Base-by-base conservation (phyloP, 495 filamentous ascomycete genomes). In the Daldinia vernicosa region DNA sequence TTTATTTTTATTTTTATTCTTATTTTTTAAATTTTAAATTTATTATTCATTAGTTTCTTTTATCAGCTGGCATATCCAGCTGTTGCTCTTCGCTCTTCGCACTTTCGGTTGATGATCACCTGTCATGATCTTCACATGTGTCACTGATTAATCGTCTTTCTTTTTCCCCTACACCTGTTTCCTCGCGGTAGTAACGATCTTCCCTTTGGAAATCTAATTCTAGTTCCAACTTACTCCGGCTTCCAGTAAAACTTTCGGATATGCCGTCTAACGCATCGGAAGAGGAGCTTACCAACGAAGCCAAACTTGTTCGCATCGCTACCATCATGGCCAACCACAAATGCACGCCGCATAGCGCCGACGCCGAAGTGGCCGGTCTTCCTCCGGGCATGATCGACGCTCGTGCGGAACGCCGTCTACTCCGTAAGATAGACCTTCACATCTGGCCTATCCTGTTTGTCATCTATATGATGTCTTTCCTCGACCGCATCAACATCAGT, bases 401-500 rank as follows among this genome's bases (percentile, higher is more conserved):
- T 24, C 33, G 54, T 53, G 76, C 76, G 19, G 78, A 76, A 58
- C 63, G 70, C 6, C 66, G 68, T 19, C 75, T 82, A 1, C 63
- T 79, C 26, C 66, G 71, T 39, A 82, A 82, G 64, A 75, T 82
- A 9, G 80, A 82, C 58, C 50, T 78, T 63, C 71, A 71, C 57
- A 63, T 80, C 24, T 78, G 69, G 51, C 84, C 84, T 1, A 76
- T 81, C 14, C 66, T 86, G 8, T 83, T 81, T 52, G 51, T 83
- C 52, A 66, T 84, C 35, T 84, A 79, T 69, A 51, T 81, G 47
- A 70, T 85, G 58, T 79, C 82, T 12, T 85, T 84, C 63, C 66
- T 85, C 27, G 84, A 85, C 51, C 79, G 87, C 15, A 85, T 85
- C 75, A 90, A 89, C 67, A 88, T 90, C 55, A 86, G 87, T 61